These are phyloP conservation scores for Candida tallmaniae DNA, from an alignment of 805 yeast species.

Conservation along the genomic window DNA sequence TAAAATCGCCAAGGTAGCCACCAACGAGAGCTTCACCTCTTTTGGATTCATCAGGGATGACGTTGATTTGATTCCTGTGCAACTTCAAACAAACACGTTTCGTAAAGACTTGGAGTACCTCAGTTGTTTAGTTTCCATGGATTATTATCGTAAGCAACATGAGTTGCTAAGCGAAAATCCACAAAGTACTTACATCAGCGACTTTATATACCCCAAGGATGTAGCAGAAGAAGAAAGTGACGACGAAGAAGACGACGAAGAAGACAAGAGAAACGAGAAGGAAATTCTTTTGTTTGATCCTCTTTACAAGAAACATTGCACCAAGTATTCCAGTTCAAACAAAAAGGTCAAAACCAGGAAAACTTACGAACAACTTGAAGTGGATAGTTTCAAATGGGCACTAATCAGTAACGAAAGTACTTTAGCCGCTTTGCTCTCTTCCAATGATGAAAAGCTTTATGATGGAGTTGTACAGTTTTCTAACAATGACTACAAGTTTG, in stretches of 20 bases:
- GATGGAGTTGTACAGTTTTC: slow-evolving; percentile 31
- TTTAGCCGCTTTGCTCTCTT: not conserved
- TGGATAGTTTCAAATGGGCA: not conserved
- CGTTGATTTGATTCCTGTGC: slow-evolving; percentile 52
- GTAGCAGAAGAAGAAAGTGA: slow-evolving; percentile 14
- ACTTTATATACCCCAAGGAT: slow-evolving; percentile 21
- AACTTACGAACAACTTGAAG: slow-evolving; percentile 14
- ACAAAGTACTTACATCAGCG: slow-evolving; percentile 22
- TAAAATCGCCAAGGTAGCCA: slow-evolving; percentile 55
- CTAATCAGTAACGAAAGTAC: not conserved
- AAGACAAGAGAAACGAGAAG: slow-evolving; percentile 10
- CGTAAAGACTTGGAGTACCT: slow-evolving; percentile 49
- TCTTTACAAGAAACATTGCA: slow-evolving; percentile 10
- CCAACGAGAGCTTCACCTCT: slow-evolving; percentile 61
- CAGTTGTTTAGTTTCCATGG: slow-evolving; percentile 42
- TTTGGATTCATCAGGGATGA: slow-evolving; percentile 69
- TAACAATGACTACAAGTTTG: slow-evolving; percentile 22
- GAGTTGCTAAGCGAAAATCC: slow-evolving; percentile 32
- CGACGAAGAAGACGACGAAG: slow-evolving; percentile 10
- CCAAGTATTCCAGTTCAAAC: slow-evolving; percentile 11
- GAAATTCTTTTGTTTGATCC: slow-evolving; percentile 17
- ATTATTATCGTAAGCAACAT: slow-evolving; percentile 34
- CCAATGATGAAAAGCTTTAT: slow-evolving; percentile 21
- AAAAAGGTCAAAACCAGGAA: slow-evolving; percentile 11
- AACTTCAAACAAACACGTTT: slow-evolving; percentile 44